Percentiles rank a stretch among this genome's conserved stretches.
phyloP scores from a whole-genome alignment of 768 basidiomycete species.

The Neoboletus brunneissimus region DNA sequence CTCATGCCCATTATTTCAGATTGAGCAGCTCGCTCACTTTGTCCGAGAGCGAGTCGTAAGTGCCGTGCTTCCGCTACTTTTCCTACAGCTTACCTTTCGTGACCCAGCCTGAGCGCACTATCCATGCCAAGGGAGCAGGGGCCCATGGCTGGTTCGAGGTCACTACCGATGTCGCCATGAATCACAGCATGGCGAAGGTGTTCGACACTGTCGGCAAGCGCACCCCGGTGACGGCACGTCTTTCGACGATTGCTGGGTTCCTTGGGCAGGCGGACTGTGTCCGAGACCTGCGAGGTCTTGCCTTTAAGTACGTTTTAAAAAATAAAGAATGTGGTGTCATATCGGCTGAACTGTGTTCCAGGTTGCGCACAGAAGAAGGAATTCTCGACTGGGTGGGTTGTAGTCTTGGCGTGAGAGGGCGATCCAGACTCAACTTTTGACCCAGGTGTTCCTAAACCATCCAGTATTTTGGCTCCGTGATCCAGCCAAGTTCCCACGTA shows the following conservation, averaged over 20 bases:
- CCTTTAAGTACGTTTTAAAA: neutral
- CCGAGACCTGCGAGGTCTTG: neutral
- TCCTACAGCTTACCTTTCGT: neutral
- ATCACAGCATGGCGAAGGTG: neutral
- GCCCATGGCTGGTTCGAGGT: neutral
- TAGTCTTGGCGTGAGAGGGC: neutral
- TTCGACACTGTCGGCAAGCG: neutral
- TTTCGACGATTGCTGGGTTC: neutral
- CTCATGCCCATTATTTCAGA: neutral
- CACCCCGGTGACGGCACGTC: neutral
- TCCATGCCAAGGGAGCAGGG: neutral
- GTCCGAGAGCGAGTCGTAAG: neutral
- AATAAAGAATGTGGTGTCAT: neutral
- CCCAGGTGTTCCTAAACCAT: neutral
- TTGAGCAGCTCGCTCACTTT: neutral
- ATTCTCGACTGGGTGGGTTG: neutral
- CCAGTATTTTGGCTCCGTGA: neutral
- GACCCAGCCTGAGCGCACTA: neutral
- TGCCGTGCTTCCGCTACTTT: neutral
- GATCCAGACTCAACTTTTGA: neutral
- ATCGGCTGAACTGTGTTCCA: neutral
- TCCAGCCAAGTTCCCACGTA: neutral
- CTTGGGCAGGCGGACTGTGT: neutral
- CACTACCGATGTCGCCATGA: neutral
- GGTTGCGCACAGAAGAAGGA: neutral